Conservation (phyloP, 345 rosid species). For the Moricandia moricandioides region DNA sequence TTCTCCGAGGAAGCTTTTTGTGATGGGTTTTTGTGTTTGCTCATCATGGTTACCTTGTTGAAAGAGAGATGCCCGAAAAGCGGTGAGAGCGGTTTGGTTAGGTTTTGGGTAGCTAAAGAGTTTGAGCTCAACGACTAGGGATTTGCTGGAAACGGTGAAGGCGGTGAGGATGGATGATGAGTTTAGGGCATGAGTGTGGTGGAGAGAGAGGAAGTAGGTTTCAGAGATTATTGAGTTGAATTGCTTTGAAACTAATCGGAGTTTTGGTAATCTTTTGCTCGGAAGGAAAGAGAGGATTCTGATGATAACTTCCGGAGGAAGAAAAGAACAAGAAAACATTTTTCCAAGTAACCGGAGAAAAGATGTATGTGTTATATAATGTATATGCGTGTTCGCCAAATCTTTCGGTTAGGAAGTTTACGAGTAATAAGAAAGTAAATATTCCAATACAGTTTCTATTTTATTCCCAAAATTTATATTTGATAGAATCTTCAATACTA, state of each 20-base stretch:
- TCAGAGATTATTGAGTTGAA: constrained; percentile 30
- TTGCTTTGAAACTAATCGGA: constrained; percentile 18
- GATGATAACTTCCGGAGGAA: constrained; percentile 21
- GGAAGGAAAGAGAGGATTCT: constrained; percentile 21
- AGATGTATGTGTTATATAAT: not conserved
- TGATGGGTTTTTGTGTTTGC: constrained; percentile 12
- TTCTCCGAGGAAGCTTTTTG: constrained; percentile 6
- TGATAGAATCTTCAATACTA: not conserved
- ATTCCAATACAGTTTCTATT: not conserved
- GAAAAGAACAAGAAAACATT: constrained; percentile 4
- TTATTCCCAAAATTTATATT: not conserved
- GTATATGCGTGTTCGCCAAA: constrained; percentile 1
- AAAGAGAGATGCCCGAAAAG: not conserved
- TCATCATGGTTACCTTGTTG: not conserved
- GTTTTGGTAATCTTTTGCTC: constrained; percentile 5
- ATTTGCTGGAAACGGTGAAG: not conserved
- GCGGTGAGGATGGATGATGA: constrained; percentile 12
- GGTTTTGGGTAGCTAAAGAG: constrained; percentile 18
- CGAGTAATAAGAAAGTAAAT: not conserved
- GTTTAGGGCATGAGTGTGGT: constrained; percentile 1
- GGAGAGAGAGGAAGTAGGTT: constrained; percentile 7
- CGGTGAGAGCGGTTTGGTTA: not conserved
- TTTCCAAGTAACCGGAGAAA: not conserved
- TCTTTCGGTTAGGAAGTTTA: not conserved
- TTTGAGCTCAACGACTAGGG: constrained; percentile 6